phyloP scores from a whole-genome alignment of 768 basidiomycete genomes.

The Auricularia sp. region DNA sequence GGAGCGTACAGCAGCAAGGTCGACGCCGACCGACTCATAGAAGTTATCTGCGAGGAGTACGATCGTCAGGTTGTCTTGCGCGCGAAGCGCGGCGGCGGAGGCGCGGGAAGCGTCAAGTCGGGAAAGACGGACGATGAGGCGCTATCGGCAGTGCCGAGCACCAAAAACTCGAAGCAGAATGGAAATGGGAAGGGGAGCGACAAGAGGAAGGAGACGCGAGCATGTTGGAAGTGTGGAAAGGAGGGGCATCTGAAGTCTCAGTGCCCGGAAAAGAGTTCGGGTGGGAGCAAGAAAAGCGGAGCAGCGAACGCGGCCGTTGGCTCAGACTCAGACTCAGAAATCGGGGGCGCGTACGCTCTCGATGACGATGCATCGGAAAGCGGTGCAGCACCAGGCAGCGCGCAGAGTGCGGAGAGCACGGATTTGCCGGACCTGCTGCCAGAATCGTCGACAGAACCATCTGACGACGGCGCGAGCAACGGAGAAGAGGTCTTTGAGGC shows the following conservation, averaged over 20 bases:
- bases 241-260: constrained; percentile 17
- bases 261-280: constrained; percentile 15
- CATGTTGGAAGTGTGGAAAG: constrained; percentile 22
- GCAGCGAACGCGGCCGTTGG: constrained; percentile 6
- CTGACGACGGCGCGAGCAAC: not conserved
- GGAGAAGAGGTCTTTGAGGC: not conserved
- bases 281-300: not conserved
- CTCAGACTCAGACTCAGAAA: no score
- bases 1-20: not conserved
- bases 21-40: constrained; percentile 15
- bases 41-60: constrained; percentile 21
- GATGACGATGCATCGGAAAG: no score
- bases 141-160: no score
- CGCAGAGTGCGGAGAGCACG: not conserved
- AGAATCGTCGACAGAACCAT: not conserved
- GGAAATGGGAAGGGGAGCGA: not conserved
- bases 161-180: no score
- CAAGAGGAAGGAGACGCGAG: no score
- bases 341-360: no score
- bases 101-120: constrained; percentile 4
- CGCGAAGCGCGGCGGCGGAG: not conserved
- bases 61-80: constrained; percentile 9
- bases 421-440: not conserved
- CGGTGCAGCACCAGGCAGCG: not conserved
- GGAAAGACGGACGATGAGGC: not conserved